Percentiles rank a stretch among this genome's conserved stretches.
These are phyloP conservation scores for Telfairia occidentalis DNA, from an alignment of 331 rosid genomes.

Conservation along the genomic window DNA sequence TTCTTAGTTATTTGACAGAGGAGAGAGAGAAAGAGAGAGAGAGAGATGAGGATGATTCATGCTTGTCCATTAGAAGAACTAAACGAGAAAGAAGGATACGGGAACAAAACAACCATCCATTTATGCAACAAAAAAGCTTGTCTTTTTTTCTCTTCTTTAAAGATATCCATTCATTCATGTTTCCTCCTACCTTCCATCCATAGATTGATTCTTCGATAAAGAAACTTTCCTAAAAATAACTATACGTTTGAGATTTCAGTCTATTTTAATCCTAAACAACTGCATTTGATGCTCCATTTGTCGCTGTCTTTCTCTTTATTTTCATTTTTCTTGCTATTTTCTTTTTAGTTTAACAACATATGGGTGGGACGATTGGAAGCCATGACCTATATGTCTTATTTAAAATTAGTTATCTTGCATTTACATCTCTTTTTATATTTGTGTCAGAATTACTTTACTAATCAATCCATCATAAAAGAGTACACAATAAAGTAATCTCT, in stretches of 20 bases:
- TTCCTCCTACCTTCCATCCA: too few relatives aligned
- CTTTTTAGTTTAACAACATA: too few relatives aligned
- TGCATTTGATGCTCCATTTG: background rate
- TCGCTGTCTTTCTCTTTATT: background rate
- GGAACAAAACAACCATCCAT: background rate
- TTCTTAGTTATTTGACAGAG: background rate
- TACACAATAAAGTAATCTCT: too few relatives aligned
- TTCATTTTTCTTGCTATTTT: too few relatives aligned
- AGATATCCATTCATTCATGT: background rate
- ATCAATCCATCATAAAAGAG: too few relatives aligned
- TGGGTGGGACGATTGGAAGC: too few relatives aligned
- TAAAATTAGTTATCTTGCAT: background rate
- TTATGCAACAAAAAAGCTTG: background rate
- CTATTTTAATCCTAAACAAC: background rate
- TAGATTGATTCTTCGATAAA: too few relatives aligned
- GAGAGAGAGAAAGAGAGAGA: background rate
- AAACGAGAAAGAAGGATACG: conserved; percentile 3
- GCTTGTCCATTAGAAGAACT: too few relatives aligned
- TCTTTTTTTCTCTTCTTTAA: background rate
- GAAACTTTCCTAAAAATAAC: background rate
- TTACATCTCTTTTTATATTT: background rate
- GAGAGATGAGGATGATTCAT: too few relatives aligned
- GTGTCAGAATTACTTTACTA: too few relatives aligned
- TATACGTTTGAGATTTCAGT: background rate
- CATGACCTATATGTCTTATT: too few relatives aligned